phyloP scores from a whole-genome alignment of 805 yeast genomes.

The Schizosaccharomyces osmophilus region DNA sequence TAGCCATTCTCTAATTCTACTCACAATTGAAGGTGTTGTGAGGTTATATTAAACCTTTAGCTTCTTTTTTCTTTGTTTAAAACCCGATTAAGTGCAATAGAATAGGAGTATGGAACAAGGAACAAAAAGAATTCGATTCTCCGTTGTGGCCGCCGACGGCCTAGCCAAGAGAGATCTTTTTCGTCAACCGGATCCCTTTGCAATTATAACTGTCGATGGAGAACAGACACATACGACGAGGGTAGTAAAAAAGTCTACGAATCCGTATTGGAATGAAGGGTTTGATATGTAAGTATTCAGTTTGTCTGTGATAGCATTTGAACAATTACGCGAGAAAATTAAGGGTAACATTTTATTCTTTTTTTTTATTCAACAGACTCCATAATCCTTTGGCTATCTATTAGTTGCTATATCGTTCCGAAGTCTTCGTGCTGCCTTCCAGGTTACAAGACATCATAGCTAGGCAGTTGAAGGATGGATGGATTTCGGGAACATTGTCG shows the following conservation, averaged over 20 bases:
- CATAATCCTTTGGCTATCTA: too few relatives aligned
- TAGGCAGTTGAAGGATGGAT: too few relatives aligned
- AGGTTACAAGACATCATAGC: too few relatives aligned
- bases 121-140: not conserved
- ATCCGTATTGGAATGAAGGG: constrained; percentile 94
- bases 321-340: not conserved
- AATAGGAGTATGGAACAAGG: constrained; percentile 2
- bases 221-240: constrained; percentile 85
- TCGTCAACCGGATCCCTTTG: constrained; percentile 76
- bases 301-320: not conserved
- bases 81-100: not conserved
- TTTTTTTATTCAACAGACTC: not conserved
- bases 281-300: constrained; percentile 34
- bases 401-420: too few relatives aligned
- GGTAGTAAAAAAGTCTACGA: constrained; percentile 75
- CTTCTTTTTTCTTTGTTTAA: not conserved
- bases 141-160: constrained; percentile 64
- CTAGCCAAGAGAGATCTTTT: constrained; percentile 85
- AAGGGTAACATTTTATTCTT: not conserved
- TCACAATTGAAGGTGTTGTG: constrained; percentile 19
- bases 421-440: too few relatives aligned
- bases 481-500: too few relatives aligned
- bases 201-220: constrained; percentile 92
- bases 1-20: not conserved
- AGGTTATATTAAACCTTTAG: constrained; percentile 9